These are phyloP conservation scores for Plenodomus biglobosus DNA, from an alignment of 2,329 filamentous ascomycete species.

Conservation along the genomic window DNA sequence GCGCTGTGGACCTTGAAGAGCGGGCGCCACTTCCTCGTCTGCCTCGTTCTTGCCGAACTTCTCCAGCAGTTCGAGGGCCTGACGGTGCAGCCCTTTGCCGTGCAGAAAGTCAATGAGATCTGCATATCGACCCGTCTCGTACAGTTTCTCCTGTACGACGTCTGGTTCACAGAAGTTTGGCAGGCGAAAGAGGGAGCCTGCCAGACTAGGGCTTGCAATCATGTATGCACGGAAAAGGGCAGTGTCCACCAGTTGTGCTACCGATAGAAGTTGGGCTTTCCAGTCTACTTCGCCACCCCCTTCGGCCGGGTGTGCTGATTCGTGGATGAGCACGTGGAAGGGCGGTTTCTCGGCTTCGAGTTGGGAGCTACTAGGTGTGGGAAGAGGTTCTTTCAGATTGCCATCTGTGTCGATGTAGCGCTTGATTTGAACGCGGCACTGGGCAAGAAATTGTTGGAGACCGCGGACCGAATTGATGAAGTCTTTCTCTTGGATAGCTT, in stretches of 20 bases:
- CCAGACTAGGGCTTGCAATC: conserved; percentile 82
- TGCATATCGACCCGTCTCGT: conserved; percentile 84
- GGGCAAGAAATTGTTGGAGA: conserved; percentile 83
- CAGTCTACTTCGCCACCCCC: conserved; percentile 54
- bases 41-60: conserved; percentile 69
- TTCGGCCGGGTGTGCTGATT: conserved; percentile 21
- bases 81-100: conserved; percentile 87
- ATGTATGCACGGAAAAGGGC: conserved; percentile 94
- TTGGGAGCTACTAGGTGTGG: conserved; percentile 47
- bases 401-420: conserved; percentile 63
- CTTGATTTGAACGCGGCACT: conserved; percentile 70
- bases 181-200: conserved; percentile 87
- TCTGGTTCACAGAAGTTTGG: conserved; percentile 96
- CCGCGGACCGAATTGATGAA: conserved; percentile 79
- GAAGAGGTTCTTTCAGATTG: conserved; percentile 59
- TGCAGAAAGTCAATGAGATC: conserved; percentile 98
- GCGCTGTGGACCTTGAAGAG: conserved; percentile 76
- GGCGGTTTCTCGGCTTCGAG: conserved; percentile 43
- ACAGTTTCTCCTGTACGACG: conserved; percentile 89
- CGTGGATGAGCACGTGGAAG: conserved; percentile 48
- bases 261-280: conserved; percentile 70
- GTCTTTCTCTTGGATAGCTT: conserved; percentile 71
- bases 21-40: conserved; percentile 50
- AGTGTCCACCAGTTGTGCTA: conserved; percentile 86
- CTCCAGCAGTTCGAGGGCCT: conserved; percentile 78